Evolutionary conservation across 2,329 filamentous ascomycete genomes (phyloP).

Genomic region (Cladosporium sp.): DNA sequence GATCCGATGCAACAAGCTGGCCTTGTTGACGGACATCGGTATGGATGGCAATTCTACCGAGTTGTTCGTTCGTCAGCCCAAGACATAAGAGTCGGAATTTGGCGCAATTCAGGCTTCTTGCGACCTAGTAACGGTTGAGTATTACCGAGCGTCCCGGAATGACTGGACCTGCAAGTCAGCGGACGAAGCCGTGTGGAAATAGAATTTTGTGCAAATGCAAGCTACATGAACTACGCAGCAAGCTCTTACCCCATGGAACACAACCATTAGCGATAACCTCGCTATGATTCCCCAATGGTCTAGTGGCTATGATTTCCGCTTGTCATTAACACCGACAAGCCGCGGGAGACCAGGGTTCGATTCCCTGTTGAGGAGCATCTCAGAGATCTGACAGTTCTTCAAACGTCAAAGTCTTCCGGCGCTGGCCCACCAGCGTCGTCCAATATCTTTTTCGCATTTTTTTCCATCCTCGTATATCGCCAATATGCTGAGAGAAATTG

Average conservation of each 20-base stretch:
- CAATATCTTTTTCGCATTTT: not conserved
- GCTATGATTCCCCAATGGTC: constrained; percentile 3
- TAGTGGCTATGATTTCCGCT: constrained; percentile 7
- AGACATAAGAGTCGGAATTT: not conserved
- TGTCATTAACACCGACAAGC: constrained; percentile 3
- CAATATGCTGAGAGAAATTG: too few species aligned
- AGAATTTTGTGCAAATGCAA: not conserved
- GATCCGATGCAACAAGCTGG: not conserved
- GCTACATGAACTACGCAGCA: not conserved
- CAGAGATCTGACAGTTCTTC: constrained; percentile 10
- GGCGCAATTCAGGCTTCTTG: too few species aligned
- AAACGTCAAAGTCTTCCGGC: constrained; percentile 6
- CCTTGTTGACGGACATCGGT: not conserved
- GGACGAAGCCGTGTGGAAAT: too few species aligned
- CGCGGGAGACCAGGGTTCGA: constrained; percentile 13
- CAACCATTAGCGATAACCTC: constrained; percentile 1
- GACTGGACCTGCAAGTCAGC: too few species aligned
- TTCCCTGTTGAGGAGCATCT: constrained; percentile 12
- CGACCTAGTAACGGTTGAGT: too few species aligned
- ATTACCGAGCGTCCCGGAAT: too few species aligned
- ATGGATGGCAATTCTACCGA: not conserved
- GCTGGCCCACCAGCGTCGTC: constrained; percentile 7
- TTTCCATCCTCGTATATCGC: too few species aligned
- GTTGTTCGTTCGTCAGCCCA: not conserved
- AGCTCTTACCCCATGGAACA: not conserved